A percentile compares a stretch with the other conserved stretches of the same genome.
Evolutionary conservation across 2,329 filamentous ascomycete species (phyloP).

Genomic region (Lachnellula subtilissima): DNA sequence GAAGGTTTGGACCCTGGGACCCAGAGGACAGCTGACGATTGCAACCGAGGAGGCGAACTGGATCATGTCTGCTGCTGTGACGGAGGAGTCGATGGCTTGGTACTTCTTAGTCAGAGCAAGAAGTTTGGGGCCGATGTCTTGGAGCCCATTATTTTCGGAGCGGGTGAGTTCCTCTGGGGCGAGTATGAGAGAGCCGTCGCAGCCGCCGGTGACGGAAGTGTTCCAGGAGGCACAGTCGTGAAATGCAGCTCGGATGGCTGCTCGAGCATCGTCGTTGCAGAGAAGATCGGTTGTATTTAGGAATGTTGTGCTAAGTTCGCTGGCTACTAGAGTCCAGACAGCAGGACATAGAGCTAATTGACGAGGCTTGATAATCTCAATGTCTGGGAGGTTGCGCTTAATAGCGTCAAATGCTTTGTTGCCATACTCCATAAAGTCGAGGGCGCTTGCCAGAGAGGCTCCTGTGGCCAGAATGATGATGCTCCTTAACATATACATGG

Average conservation of each 20-base stretch:
- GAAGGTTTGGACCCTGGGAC: conserved; percentile 12
- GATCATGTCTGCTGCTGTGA: conserved; percentile 16
- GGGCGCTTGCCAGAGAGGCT: background rate
- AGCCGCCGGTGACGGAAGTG: conserved; percentile 11
- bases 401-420: background rate
- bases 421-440: background rate
- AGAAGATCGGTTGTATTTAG: conserved; percentile 7
- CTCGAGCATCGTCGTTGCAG: conserved; percentile 19
- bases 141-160: conserved; percentile 17
- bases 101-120: conserved; percentile 10
- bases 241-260: conserved; percentile 14
- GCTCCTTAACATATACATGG: background rate
- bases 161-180: conserved; percentile 3
- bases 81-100: background rate
- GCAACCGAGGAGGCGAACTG: conserved; percentile 13
- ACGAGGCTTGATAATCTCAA: background rate
- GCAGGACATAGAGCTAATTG: background rate
- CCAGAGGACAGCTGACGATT: conserved; percentile 14
- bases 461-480: background rate
- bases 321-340: background rate
- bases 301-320: conserved; percentile 7
- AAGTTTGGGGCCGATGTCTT: conserved; percentile 13
- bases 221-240: conserved; percentile 19
- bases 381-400: background rate
- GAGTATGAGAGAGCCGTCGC: conserved; percentile 17